A percentile compares a stretch with the other conserved stretches of the same genome.
phyloP scores from a whole-genome alignment of 2,329 filamentous ascomycete species.

The Cadophora luteo-olivacea region DNA sequence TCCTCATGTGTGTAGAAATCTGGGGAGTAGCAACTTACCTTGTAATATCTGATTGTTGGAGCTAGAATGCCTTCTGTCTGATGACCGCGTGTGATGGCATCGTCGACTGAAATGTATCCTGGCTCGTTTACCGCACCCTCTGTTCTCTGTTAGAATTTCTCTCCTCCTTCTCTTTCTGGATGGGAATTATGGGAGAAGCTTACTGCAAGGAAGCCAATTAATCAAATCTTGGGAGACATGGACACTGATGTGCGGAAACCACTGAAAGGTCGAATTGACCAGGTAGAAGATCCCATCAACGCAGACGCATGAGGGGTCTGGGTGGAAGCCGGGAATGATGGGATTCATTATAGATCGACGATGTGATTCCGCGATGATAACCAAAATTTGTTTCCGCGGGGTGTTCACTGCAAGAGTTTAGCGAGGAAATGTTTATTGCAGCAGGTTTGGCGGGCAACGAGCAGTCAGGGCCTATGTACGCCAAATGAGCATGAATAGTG shows the following conservation, averaged over 20 bases:
- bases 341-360: slow-evolving; percentile 34
- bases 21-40: too few relatives aligned
- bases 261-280: slow-evolving; percentile 64
- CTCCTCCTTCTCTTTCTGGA: too few relatives aligned
- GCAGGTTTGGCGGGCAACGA: too few relatives aligned
- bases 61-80: slow-evolving; percentile 8
- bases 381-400: too few relatives aligned
- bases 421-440: background rate
- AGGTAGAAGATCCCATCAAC: slow-evolving; percentile 44
- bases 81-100: slow-evolving; percentile 4
- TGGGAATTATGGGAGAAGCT: background rate
- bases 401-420: background rate
- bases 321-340: slow-evolving; percentile 44
- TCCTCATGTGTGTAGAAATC: background rate
- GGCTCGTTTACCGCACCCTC: background rate
- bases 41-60: background rate
- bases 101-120: background rate
- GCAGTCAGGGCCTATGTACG: too few relatives aligned
- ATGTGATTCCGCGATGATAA: background rate
- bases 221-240: slow-evolving; percentile 45
- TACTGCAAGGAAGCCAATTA: slow-evolving; percentile 26
- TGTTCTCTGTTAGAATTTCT: background rate
- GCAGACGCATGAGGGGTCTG: slow-evolving; percentile 43
- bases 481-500: too few relatives aligned
- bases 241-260: slow-evolving; percentile 56